Conservation (phyloP, 495 filamentous ascomycete genomes). For the Tetracladium marchalianum region DNA sequence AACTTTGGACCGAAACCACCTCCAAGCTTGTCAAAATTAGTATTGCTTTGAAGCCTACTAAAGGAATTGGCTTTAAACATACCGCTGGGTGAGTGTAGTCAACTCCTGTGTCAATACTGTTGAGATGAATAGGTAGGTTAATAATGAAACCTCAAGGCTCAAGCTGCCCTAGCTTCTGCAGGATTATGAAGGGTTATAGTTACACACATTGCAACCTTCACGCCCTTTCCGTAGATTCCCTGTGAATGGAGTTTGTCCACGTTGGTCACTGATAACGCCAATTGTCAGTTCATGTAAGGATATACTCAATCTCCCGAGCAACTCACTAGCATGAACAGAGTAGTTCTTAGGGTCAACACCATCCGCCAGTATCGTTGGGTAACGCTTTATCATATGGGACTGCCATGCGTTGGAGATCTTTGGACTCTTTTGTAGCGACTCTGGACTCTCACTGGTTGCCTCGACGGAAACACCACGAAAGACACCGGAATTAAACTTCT, state of each 20-base stretch:
- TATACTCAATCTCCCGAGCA: too few relatives aligned
- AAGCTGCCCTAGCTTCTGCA: slow-evolving; percentile 12
- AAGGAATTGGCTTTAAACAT: slow-evolving; percentile 4
- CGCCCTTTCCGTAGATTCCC: slow-evolving; percentile 20
- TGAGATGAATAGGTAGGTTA: slow-evolving; percentile 14
- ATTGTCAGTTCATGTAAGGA: too few relatives aligned
- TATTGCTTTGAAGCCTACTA: background rate
- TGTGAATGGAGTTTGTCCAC: slow-evolving; percentile 18
- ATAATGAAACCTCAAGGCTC: slow-evolving; percentile 13
- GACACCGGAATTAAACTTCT: slow-evolving; percentile 13
- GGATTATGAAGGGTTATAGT: too few relatives aligned
- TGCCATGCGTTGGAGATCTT: slow-evolving; percentile 11
- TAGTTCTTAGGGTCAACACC: slow-evolving; percentile 9
- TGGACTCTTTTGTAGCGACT: slow-evolving; percentile 8
- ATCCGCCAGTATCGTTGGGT: slow-evolving; percentile 1
- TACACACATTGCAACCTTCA: slow-evolving; percentile 15
- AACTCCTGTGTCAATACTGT: slow-evolving; percentile 31
- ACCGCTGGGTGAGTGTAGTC: slow-evolving; percentile 34
- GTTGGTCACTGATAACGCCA: background rate
- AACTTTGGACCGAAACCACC: slow-evolving; percentile 30
- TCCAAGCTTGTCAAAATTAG: slow-evolving; percentile 18
- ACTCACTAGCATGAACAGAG: slow-evolving; percentile 6
- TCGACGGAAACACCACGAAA: slow-evolving; percentile 16
- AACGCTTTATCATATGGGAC: slow-evolving; percentile 7
- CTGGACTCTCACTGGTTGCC: slow-evolving; percentile 4